phyloP scores from a whole-genome alignment of 495 filamentous ascomycete species.

The Aspergillus diversus region DNA sequence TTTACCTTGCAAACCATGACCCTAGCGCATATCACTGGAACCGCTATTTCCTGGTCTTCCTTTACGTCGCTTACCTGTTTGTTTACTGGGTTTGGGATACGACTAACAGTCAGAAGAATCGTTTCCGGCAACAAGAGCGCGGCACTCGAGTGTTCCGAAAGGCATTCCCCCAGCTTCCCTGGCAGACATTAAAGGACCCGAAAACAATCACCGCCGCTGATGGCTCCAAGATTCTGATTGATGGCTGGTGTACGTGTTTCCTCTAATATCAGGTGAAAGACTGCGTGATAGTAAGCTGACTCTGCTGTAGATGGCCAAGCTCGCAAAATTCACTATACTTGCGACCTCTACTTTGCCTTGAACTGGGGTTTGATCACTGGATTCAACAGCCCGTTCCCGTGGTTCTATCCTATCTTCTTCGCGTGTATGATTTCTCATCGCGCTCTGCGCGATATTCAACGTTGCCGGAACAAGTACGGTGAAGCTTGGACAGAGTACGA shows the following conservation, averaged over 20 bases:
- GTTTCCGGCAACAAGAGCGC: constrained; percentile 80
- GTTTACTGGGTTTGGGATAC: constrained; percentile 94
- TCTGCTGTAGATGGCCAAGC: constrained; percentile 67
- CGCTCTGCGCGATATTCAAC: constrained; percentile 78
- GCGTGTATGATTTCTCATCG: constrained; percentile 89
- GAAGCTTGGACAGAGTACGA: constrained; percentile 91
- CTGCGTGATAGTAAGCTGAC: constrained; percentile 5
- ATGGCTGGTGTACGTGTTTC: constrained; percentile 78
- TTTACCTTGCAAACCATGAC: constrained; percentile 89
- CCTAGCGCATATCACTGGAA: constrained; percentile 84
- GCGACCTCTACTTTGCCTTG: constrained; percentile 78
- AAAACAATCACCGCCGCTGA: constrained; percentile 77
- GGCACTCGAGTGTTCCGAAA: constrained; percentile 73
- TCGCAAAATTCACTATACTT: constrained; percentile 94
- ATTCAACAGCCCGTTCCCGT: constrained; percentile 84
- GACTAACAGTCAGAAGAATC: constrained; percentile 92
- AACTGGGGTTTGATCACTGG: constrained; percentile 69
- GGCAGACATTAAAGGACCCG: constrained; percentile 85
- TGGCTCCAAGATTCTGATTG: constrained; percentile 81
- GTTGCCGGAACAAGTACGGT: constrained; percentile 88
- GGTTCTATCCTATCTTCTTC: constrained; percentile 97
- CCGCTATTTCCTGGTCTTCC: constrained; percentile 61
- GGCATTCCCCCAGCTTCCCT: constrained; percentile 92
- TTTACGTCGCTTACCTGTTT: constrained; percentile 77
- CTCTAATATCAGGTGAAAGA: background rate